phyloP scores from a whole-genome alignment of 2,329 filamentous ascomycete species.

The Magnaporthiopsis incrustans region DNA sequence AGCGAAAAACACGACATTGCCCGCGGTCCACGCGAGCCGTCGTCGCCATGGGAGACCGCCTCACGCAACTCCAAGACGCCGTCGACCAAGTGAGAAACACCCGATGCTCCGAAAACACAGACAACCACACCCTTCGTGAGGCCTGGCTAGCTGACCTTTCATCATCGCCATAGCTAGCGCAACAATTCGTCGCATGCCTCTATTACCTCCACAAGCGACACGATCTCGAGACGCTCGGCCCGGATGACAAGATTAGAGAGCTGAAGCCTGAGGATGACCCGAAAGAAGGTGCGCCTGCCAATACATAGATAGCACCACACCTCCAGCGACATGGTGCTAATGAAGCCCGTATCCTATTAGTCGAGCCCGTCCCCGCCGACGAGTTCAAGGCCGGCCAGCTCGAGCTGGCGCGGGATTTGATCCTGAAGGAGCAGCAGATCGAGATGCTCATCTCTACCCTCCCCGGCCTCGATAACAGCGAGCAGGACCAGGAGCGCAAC shows the following conservation, averaged over 20 bases:
- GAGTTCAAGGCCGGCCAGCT: slow-evolving; percentile 60
- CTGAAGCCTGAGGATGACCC: slow-evolving; percentile 45
- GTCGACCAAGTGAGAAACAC: slow-evolving; percentile 59
- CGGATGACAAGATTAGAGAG: slow-evolving; percentile 51
- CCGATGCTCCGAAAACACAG: slow-evolving; percentile 1
- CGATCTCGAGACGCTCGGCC: slow-evolving; percentile 51
- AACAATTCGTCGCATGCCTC: slow-evolving; percentile 60
- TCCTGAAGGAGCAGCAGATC: slow-evolving; percentile 76
- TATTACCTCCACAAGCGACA: slow-evolving; percentile 62
- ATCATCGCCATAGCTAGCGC: slow-evolving; percentile 43
- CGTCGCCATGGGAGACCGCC: slow-evolving; percentile 56
- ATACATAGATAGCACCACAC: too few relatives aligned
- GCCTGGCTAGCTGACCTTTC: slow-evolving; percentile 1
- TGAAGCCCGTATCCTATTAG: slow-evolving; percentile 23
- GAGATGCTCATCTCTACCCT: slow-evolving; percentile 67
- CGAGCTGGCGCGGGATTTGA: slow-evolving; percentile 68
- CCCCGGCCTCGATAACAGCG: slow-evolving; percentile 70
- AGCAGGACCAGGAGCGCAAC: slow-evolving; percentile 64
- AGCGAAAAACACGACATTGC: neutral
- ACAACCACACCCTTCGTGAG: neutral
- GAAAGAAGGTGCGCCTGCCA: slow-evolving; percentile 35
- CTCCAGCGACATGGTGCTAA: neutral
- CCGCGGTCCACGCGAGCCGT: slow-evolving; percentile 14
- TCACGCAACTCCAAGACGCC: slow-evolving; percentile 80
- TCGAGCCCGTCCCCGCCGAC: slow-evolving; percentile 53